A percentile compares a stretch with the other conserved stretches of the same genome.
Evolutionary conservation across 192 early-diverging fungal genomes (phyloP).

Genomic region (Gonapodya sp.): DNA sequence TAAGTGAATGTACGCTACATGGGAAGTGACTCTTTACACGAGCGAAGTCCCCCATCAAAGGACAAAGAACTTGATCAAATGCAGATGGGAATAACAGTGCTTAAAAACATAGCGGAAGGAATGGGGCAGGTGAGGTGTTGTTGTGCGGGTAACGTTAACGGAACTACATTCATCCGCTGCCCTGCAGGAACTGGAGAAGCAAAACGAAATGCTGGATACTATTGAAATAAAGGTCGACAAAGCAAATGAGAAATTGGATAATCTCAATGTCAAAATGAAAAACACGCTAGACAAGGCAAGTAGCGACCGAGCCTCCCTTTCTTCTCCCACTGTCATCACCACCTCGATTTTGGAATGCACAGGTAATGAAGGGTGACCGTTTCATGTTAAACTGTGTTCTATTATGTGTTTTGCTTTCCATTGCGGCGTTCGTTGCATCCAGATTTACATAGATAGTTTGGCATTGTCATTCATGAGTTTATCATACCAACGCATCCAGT

Average conservation of each 20-base stretch:
- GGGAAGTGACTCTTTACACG: background rate
- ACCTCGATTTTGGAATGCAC: background rate
- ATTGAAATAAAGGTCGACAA: constrained; percentile 45
- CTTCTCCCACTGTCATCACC: too few species aligned
- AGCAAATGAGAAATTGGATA: constrained; percentile 45
- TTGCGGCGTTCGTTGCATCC: constrained; percentile 43
- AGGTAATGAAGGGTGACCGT: constrained; percentile 56
- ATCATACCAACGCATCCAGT: too few species aligned
- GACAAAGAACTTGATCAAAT: constrained; percentile 44
- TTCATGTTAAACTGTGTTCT: constrained; percentile 53
- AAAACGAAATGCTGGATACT: constrained; percentile 42
- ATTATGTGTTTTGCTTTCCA: constrained; percentile 41
- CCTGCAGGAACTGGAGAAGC: constrained; percentile 43
- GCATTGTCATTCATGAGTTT: too few species aligned
- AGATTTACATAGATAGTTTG: background rate
- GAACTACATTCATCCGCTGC: too few species aligned
- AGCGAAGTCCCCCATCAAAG: constrained; percentile 15
- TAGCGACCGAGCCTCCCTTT: too few species aligned
- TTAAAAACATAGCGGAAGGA: constrained; percentile 44
- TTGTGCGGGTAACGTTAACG: background rate
- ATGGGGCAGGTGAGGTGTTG: constrained; percentile 35
- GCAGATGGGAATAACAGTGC: constrained; percentile 31
- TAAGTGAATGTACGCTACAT: constrained; percentile 13
- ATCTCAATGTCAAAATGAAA: constrained; percentile 44
- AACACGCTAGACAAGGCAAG: constrained; percentile 43